Percentiles rank a stretch among this genome's conserved stretches.
These are phyloP conservation scores for Globisporangium sylvaticum DNA, from an alignment of 352 stramenopile species.

Conservation along the genomic window DNA sequence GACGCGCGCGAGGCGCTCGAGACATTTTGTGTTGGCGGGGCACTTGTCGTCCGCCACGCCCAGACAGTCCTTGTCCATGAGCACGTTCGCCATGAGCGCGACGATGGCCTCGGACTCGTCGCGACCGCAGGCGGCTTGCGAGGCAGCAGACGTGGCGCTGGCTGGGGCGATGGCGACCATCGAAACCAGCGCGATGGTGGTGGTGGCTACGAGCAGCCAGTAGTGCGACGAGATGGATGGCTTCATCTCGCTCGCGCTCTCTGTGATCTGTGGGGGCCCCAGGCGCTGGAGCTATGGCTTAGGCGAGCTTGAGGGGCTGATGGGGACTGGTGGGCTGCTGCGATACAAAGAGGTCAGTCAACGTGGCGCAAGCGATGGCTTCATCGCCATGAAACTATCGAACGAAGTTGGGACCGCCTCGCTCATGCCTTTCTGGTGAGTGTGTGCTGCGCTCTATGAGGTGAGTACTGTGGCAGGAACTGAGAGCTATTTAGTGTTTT, in stretches of 20 bases:
- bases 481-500: no score
- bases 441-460: no score
- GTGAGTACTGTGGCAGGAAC: no score
- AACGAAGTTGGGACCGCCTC: no score
- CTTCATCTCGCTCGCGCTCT: neutral
- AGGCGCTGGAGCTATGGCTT: neutral
- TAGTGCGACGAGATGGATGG: neutral
- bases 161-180: neutral
- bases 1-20: conserved; percentile 2
- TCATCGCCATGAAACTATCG: no score
- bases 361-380: no score
- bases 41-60: conserved; percentile 13
- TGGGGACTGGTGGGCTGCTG: no score
- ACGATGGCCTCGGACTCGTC: conserved; percentile 10
- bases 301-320: no score
- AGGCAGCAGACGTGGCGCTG: neutral
- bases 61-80: conserved; percentile 5
- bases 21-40: neutral
- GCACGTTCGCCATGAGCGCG: conserved; percentile 6
- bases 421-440: no score
- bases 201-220: neutral
- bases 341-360: no score
- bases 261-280: neutral
- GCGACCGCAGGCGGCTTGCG: neutral
- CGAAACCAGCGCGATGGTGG: neutral